Evolutionary conservation across 371 early-diverging fungal species (phyloP).

Genomic region (Saksenaea vasiformis): DNA sequence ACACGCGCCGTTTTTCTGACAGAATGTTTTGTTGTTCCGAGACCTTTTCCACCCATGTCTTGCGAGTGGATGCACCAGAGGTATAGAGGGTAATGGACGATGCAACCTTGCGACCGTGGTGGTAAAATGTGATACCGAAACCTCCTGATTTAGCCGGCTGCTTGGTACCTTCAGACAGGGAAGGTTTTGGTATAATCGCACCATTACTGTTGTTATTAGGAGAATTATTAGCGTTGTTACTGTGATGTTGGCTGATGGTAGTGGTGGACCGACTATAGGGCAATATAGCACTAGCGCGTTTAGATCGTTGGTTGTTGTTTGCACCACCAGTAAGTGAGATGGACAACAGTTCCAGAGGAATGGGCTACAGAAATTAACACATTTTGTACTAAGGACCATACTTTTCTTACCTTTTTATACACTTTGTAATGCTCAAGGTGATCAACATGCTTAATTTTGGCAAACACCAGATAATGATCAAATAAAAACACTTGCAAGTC

Average conservation of each 20-base stretch:
- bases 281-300: background rate
- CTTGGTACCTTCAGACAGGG: constrained; percentile 13
- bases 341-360: constrained; percentile 19
- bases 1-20: constrained; percentile 29
- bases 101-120: constrained; percentile 72
- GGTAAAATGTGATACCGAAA: constrained; percentile 69
- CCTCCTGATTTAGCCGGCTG: constrained; percentile 31
- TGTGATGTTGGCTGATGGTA: constrained; percentile 36
- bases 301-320: constrained; percentile 10
- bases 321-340: constrained; percentile 7
- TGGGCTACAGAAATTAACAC: constrained; percentile 47
- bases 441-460: constrained; percentile 57
- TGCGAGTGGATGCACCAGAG: constrained; percentile 68
- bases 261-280: constrained; percentile 23
- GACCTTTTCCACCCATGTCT: constrained; percentile 82
- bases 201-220: constrained; percentile 40
- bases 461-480: constrained; percentile 85
- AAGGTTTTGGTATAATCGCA: constrained; percentile 12
- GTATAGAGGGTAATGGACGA: constrained; percentile 72
- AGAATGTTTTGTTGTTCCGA: constrained; percentile 55
- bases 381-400: constrained; percentile 22
- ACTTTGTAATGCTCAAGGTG: constrained; percentile 39
- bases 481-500: constrained; percentile 82
- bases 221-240: constrained; percentile 61
- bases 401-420: constrained; percentile 27